Base-by-base conservation (phyloP, 306 rosid species). In the Elaeagnus macrophylla region DNA sequence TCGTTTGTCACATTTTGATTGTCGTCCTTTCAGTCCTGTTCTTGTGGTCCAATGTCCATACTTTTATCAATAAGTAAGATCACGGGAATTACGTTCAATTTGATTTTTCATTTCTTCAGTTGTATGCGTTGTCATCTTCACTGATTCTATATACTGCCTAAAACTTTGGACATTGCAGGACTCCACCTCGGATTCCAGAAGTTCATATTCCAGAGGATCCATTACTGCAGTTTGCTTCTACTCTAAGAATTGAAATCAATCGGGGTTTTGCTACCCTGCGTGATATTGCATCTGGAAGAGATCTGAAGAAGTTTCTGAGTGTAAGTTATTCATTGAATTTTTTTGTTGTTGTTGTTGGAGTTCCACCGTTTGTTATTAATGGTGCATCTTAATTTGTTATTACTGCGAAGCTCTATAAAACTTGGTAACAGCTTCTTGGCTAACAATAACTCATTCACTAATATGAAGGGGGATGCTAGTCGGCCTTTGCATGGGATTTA, bases 281-380 rank as follows among this genome's bases (percentile, higher is more conserved):
- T 60, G 83, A 77, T n/a, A 77, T 84, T 57, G 96, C 99, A 46
- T 84, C 99, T 1, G 99, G 99, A 66, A 82, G 81, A 69, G 96
- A 93, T 54, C 65, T 84, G 74, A 93, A 93, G 85, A 78, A 83
- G 73, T 93, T 93, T 72, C 77, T 93, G 47, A 59, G 71, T 37
- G 99, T 84, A 86, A 40, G 94, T 56, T 32, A 32, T 60, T 64
- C 11, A 13, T 62, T 9, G 50, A 12, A 12, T 6, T 7, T 13
- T 25, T 25, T 25, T 25, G n/a, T n/a, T n/a, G n/a, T 25, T 5
- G 4, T 25, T 25, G 32, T 25, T 25, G 4, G 32, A 25, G 32
- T 25, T 25, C 32, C 32, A 25, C 32, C 32, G 4, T 25, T 25
- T 25, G 32, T 2, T 25, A 25, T 25, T 25, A 25, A 25, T 25